Evolutionary conservation across 1,284 basidiomycete species (phyloP), one percentile per base, ranked within the genome.

Genomic region (Gyrodon tennesseensis): DNA sequence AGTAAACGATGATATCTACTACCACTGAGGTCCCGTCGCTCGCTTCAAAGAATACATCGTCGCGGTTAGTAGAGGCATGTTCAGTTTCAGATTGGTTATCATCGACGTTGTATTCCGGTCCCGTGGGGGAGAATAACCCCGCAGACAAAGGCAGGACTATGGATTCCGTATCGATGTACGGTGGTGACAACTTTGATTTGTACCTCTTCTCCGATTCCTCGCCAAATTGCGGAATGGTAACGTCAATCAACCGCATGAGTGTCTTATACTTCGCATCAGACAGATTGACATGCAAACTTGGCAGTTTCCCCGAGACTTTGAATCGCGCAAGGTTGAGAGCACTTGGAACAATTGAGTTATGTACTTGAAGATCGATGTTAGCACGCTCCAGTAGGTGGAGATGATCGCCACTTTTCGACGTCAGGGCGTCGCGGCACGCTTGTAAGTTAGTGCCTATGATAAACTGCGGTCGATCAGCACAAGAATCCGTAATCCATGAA

Each of bases 211-310:
- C 72, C 31, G 74, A 70, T 41, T 82, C 84, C 53, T 88, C 84
- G 58, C 84, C 91, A 71, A 98, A 90, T 64, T 90, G 86, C 7
- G 97, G 97, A 48, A 99, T 89, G 39, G 91, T 88, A 18, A 95
- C 90, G 71, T 98, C 95, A 72, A 99, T 88, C 67, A 99, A 84
- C 25, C 91, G 87, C 92, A 99, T 95, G 53, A 99, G 80, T 6
- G 91, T 87, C 78, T 96, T 94, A 80, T 99, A 99, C 78, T 99
- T 99, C 29, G 84, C 84, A 71, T 99, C 97, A 11, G 97, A 99
- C 67, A 99, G 84, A 78, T 99, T 99, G 75, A 98, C 84, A 72
- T 93, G 90, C 11, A 99, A 82, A 52, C 86, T 87, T 3, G 97
- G 96, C 62, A 99, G 80, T 67, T 91, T 91, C 16, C 96, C 97